These are phyloP conservation scores for Fomitopsis pulvina DNA, from an alignment of 768 basidiomycete genomes.

Conservation along the genomic window DNA sequence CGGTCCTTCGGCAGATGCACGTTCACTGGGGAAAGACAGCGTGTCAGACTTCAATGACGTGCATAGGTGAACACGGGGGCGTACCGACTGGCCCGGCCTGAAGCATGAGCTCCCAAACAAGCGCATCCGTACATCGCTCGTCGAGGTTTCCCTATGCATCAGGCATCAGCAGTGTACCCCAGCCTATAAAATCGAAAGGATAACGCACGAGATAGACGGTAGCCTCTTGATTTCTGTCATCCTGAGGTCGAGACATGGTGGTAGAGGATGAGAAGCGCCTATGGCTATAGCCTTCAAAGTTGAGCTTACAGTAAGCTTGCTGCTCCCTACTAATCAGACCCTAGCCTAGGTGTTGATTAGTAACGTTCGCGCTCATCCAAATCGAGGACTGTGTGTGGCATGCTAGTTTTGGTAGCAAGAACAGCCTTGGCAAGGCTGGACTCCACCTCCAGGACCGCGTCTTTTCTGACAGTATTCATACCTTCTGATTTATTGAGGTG, in stretches of 20 bases:
- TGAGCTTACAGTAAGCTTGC: not conserved
- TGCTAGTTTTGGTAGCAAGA: no score
- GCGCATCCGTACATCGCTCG: constrained; percentile 87
- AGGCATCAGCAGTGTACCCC: not conserved
- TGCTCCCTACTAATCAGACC: not conserved
- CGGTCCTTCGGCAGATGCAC: constrained; percentile 98
- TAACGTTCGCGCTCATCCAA: no score
- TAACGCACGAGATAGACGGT: constrained; percentile 49
- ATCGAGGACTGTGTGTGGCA: no score
- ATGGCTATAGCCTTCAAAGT: not conserved
- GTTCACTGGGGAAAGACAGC: constrained; percentile 52
- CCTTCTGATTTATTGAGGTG: no score
- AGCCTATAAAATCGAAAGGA: no score
- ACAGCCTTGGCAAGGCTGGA: no score
- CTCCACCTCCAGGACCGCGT: no score
- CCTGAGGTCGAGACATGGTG: constrained; percentile 38
- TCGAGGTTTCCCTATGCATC: constrained; percentile 89
- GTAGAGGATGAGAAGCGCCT: constrained; percentile 8
- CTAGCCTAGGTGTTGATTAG: no score
- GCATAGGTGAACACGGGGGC: constrained; percentile 24
- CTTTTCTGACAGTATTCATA: no score
- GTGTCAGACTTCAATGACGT: not conserved
- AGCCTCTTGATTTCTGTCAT: constrained; percentile 56
- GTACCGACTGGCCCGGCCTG: constrained; percentile 98
- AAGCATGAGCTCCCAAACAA: constrained; percentile 98